Evolutionary conservation across 148 eudicot genomes (phyloP).

Genomic region (Polygonum aviculare): DNA sequence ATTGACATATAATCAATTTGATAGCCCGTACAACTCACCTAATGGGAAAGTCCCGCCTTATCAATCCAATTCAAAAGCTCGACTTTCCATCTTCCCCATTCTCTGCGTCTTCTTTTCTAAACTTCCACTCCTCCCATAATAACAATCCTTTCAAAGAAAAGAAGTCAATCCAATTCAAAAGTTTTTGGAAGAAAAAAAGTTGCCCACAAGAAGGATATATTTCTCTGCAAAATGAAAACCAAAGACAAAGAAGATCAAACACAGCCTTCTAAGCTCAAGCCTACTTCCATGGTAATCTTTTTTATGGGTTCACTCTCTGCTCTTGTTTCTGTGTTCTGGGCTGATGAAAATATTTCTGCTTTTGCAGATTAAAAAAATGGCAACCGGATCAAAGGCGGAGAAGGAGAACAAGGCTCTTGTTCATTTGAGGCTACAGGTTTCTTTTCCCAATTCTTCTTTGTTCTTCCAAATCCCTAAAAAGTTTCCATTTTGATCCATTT

Average conservation of each 20-base stretch:
- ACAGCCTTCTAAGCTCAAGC: not conserved
- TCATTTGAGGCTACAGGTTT: conserved; percentile 13
- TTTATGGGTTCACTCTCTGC: not conserved
- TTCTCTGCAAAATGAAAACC: not conserved
- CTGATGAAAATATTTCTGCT: not conserved
- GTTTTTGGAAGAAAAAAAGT: not conserved
- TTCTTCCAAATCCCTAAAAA: not conserved
- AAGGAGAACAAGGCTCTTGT: conserved; percentile 14
- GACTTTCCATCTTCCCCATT: not conserved
- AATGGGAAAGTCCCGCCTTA: not conserved
- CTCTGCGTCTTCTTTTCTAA: too few relatives aligned
- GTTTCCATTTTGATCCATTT: not conserved
- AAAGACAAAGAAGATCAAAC: not conserved
- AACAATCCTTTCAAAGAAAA: not conserved
- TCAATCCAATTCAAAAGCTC: not conserved
- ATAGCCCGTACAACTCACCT: not conserved
- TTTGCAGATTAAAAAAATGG: not conserved
- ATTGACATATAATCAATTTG: not conserved
- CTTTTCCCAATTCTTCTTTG: not conserved
- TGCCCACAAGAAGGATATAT: too few relatives aligned
- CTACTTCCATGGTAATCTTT: not conserved
- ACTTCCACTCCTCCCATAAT: not conserved
- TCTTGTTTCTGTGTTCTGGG: not conserved
- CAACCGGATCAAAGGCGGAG: conserved; percentile 14
- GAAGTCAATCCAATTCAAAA: not conserved